Evolutionary conservation across 2,329 filamentous ascomycete species (phyloP), one percentile per base, ranked within the genome.

Genomic region (Magnaporthiopsis incrustans): DNA sequence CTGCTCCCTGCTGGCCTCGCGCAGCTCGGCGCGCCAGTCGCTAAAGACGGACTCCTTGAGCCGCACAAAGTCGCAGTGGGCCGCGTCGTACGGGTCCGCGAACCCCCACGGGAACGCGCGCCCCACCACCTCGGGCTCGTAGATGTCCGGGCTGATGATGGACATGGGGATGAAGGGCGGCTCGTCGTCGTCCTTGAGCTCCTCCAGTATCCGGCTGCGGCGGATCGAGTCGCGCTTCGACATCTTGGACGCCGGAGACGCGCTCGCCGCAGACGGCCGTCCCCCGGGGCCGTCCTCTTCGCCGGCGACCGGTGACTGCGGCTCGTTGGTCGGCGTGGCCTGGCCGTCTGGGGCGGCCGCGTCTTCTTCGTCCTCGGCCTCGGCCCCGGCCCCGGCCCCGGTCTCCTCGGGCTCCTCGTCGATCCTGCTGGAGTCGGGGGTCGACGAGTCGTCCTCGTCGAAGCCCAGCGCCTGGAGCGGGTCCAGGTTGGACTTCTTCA

Each of bases 101-200:
- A 97, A 96, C 8, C 95, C 95, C 95, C 95, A 99, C 0, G 95
- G 91, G 74, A 98, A 99, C 68, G 89, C 88, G 66, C 95, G 90
- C 59, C 95, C 95, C 66, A 96, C 79, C 22, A 90, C 81, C 38
- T 83, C 85, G 11, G 89, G 88, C 71, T 96, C 91, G 77, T 98
- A 96, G 57, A 91, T 85, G 74, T 99, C 95, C 0, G 95, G 95
- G 67, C 92, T 97, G 73, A 99, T 89, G 73, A 97, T 91, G 57
- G 92, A 97, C 72, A 98, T 86, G 0, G 95, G 95, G 32, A 97
- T 79, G 73, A 91, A 89, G 0, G 91, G 91, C 14, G 78, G 74
- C 69, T 86, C 84, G 59, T 81, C 84, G 59, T 81, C 82, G 62
- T 79, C 76, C 69, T 76, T 80, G 65, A 71, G 73, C 71, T 67